Evolutionary conservation across 805 yeast species (phyloP).

Genomic region (Scheffersomyces coipomensis): DNA sequence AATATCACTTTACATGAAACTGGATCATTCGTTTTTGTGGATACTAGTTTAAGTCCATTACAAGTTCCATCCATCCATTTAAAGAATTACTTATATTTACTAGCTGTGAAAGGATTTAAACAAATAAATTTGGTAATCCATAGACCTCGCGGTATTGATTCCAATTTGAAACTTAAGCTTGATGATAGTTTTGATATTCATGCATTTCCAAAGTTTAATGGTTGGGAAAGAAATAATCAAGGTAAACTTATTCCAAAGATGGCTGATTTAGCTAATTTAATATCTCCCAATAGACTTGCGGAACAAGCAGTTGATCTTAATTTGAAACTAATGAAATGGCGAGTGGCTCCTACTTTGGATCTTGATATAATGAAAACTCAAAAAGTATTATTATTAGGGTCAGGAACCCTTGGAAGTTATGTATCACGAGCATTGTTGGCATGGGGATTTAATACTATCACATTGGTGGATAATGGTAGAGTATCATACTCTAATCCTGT

Average conservation of each 20-base stretch:
- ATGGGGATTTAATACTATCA: slow-evolving; percentile 88
- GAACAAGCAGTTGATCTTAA: slow-evolving; percentile 92
- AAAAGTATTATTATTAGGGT: slow-evolving; percentile 79
- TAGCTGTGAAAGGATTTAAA: slow-evolving; percentile 28
- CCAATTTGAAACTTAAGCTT: slow-evolving; percentile 15
- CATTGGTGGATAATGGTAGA: slow-evolving; percentile 86
- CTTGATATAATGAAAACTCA: slow-evolving; percentile 60
- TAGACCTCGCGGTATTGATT: slow-evolving; percentile 16
- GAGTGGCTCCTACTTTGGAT: slow-evolving; percentile 80
- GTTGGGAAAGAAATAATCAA: slow-evolving; percentile 85
- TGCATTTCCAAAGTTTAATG: slow-evolving; percentile 50
- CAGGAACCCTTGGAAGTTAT: slow-evolving; percentile 95
- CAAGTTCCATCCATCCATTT: slow-evolving; percentile 49
- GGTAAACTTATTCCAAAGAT: slow-evolving; percentile 79
- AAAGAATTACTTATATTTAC: slow-evolving; percentile 55
- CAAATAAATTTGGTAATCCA: slow-evolving; percentile 21
- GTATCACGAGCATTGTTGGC: slow-evolving; percentile 84
- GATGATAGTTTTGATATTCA: slow-evolving; percentile 1
- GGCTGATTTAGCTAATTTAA: slow-evolving; percentile 77
- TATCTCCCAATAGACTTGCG: slow-evolving; percentile 79
- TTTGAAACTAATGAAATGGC: slow-evolving; percentile 93
- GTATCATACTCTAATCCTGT: slow-evolving; percentile 95
- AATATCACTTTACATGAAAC: background rate
- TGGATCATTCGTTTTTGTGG: slow-evolving; percentile 27
- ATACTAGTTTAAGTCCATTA: slow-evolving; percentile 25